These are phyloP conservation scores for Lachnellula suecica DNA, from an alignment of 2,329 filamentous ascomycete species.

Conservation along the genomic window DNA sequence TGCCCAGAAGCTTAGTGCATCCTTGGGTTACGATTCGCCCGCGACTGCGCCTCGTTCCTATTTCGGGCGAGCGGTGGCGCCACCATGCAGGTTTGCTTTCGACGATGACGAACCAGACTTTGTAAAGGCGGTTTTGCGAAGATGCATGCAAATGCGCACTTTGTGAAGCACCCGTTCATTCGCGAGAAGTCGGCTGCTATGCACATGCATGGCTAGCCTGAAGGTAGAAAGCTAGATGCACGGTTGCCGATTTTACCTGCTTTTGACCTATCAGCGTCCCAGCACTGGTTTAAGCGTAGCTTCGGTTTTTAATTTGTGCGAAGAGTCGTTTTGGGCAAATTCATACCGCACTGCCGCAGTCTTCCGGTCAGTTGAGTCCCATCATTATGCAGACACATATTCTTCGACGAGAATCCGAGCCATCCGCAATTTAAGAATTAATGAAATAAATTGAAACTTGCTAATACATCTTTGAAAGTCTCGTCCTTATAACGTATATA, in stretches of 20 bases:
- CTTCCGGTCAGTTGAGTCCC: no score
- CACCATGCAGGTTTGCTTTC: slow-evolving; percentile 4
- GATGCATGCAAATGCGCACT: not conserved
- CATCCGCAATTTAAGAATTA: no score
- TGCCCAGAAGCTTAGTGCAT: slow-evolving; percentile 1
- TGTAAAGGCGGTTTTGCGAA: not conserved
- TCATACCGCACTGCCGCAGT: no score
- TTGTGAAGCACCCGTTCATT: not conserved
- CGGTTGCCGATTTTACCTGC: not conserved
- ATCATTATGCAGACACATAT: no score
- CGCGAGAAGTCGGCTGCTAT: not conserved
- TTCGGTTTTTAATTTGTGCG: no score
- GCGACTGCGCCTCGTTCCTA: slow-evolving; percentile 22
- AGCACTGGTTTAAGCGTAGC: no score
- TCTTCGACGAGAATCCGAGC: no score
- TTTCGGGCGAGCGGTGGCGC: slow-evolving; percentile 15
- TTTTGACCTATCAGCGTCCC: not conserved
- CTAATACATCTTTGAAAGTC: no score
- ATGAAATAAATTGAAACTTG: no score
- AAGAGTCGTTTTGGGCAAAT: no score
- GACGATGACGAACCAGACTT: slow-evolving; percentile 3
- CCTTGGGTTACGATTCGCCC: slow-evolving; percentile 19
- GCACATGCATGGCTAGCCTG: not conserved
- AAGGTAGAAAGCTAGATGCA: not conserved
- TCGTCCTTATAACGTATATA: no score